Base-by-base conservation (phyloP, 2,329 filamentous ascomycete genomes). In the Tolypocladium pustulatum region DNA sequence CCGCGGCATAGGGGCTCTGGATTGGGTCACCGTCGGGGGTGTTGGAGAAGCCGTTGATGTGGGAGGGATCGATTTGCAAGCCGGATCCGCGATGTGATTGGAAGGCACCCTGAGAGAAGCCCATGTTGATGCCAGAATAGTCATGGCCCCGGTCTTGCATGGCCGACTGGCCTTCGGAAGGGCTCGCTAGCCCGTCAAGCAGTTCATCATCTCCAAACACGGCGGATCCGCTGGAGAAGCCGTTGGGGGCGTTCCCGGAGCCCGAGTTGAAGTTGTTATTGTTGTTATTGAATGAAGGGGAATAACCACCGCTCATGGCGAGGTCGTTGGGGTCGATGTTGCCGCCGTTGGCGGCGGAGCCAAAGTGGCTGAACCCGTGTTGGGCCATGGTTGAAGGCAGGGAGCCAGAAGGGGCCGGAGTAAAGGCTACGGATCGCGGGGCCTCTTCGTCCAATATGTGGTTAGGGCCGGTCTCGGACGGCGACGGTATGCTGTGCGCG, bases 1-100 rank as follows among this genome's bases (percentile, higher is more conserved):
- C 86, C 65, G 88, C 84, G 49, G 89, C 82, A 68, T 91, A 97
- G 0, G 93, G 93, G 67, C 91, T 97, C 68, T 95, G 90, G 61
- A 96, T 93, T 7, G 93, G 91, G 57, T 91, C 88, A 57, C 91
- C 91, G 61, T 97, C 93, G 4, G 93, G 92, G 2, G 92, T 96
- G 71, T 90, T 90, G 25, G 93, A 96, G 73, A 89, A 97, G 61
- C 90, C 85, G 68, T 89, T 88, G 68, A 91, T 85, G 59, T 88
- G 86, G 54, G 81, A 77, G 61, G 86, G 83, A 63, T 89, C 86
- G 66, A 87, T 82, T 60, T 85, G 81, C 41, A 88, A 72, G 38
- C 78, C 74, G 59, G 76, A 69, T 56, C 75, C 79, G 60, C 87
- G 85, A 59, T 88, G 80, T 4, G 74, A 69, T 58, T 73, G 66